Base-by-base conservation (phyloP, 2,329 filamentous ascomycete species). In the Aspergillus pseudoviridinutans region DNA sequence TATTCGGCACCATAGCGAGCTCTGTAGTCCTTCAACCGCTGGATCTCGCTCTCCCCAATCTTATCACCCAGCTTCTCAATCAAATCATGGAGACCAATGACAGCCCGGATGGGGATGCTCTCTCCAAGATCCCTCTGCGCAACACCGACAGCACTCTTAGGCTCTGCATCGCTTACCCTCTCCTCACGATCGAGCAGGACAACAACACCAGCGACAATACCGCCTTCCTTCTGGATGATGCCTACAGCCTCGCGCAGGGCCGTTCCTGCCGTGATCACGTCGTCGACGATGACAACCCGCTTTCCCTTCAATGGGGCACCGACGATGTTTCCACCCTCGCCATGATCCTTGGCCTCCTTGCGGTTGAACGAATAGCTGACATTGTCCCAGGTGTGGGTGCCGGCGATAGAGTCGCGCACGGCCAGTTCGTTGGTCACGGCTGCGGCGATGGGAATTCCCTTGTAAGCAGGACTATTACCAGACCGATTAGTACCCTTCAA, bases 341-440 rank as follows among this genome's bases (percentile, higher is more conserved):
- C 93, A 74, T 97, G 93, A 70, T 91, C 90, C 81, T 97, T 97
- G 68, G 88, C 90, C 78, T 97, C 94, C 79, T 97, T 97, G 70
- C 94, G 86, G 78, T 97, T 95, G 78, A 96, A 97, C 35, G 87
- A 88, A 79, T 96, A 97, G 70, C 87, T 90, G 57, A 90, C 81
- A 47, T 82, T 77, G 56, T 84, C 85, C 76, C 89, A 94, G 60
- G 81, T 84, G 9, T 68, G 61, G 4, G 62, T 59, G 7, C 55
- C 66, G 9, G 70, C 65, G 25, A 73, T 66, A 3, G 69, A 64
- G 61, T 91, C 86, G 10, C 92, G 77, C 68, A 87, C 83, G 54
- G 85, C 85, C 12, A 97, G 84, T 74, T 92, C 89, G 71, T 90
- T 84, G 41, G 88, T 83, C 17, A 91, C 88, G 2, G 90, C 84